phyloP scores from a whole-genome alignment of 179 eudicot species.

The Silene noctiflora region DNA sequence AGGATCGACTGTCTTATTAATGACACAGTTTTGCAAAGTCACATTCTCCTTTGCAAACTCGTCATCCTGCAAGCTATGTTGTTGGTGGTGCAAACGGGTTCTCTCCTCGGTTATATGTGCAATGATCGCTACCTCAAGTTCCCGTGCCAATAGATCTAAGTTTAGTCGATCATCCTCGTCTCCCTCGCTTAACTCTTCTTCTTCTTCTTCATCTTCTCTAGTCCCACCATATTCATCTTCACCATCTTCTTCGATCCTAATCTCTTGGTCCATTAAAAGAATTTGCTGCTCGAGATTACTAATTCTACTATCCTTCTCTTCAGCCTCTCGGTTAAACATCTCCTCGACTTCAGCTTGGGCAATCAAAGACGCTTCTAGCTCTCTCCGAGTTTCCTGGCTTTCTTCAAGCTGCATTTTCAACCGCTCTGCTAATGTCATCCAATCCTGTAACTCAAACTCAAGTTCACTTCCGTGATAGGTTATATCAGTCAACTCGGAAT shows the following conservation, averaged over 20 bases:
- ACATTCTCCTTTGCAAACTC: slow-evolving; percentile 25
- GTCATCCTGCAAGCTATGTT: slow-evolving; percentile 21
- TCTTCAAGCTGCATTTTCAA: slow-evolving; percentile 49
- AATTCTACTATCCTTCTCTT: slow-evolving; percentile 36
- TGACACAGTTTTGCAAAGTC: slow-evolving; percentile 12
- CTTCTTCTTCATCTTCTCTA: slow-evolving; percentile 4
- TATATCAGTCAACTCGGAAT: slow-evolving; percentile 54
- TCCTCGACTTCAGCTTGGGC: slow-evolving; percentile 44
- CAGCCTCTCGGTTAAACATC: slow-evolving; percentile 34
- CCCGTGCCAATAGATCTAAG: slow-evolving; percentile 44
- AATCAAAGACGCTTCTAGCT: slow-evolving; percentile 34
- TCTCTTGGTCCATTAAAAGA: slow-evolving; percentile 29
- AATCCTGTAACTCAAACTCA: slow-evolving; percentile 60
- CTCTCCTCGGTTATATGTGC: slow-evolving; percentile 49
- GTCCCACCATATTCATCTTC: slow-evolving; percentile 12
- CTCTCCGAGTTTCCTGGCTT: slow-evolving; percentile 33
- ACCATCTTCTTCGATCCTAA: slow-evolving; percentile 24
- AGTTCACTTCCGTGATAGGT: slow-evolving; percentile 52
- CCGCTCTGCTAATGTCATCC: slow-evolving; percentile 37
- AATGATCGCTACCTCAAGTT: slow-evolving; percentile 62
- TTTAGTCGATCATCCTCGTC: slow-evolving; percentile 31
- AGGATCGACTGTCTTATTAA: slow-evolving; percentile 23
- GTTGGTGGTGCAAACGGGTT: slow-evolving; percentile 16
- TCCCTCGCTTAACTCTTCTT: neutral
- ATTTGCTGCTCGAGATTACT: slow-evolving; percentile 39